phyloP scores from a whole-genome alignment of 2,329 filamentous ascomycete species.

The Alternaria tenuissima region DNA sequence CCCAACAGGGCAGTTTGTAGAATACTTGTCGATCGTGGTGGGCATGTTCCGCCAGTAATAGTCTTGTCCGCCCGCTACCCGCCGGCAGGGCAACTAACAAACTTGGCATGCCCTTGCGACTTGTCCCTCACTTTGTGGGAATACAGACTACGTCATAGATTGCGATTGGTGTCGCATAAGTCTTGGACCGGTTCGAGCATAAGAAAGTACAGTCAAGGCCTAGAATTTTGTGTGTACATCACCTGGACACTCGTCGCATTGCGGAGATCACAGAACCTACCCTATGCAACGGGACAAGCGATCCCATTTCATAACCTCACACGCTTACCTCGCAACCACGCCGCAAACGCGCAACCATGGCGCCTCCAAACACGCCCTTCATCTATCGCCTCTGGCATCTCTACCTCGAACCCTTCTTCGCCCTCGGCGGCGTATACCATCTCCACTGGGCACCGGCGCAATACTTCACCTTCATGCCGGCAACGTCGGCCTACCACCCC shows the following conservation, averaged over 20 bases:
- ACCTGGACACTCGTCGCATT: not conserved
- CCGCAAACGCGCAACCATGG: slow-evolving; percentile 19
- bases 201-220: not conserved
- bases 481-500: slow-evolving; percentile 53
- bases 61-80: not conserved
- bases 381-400: slow-evolving; percentile 79
- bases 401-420: slow-evolving; percentile 69
- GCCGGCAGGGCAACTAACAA: not conserved
- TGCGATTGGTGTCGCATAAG: not conserved
- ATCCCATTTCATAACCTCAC: not conserved
- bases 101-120: not conserved
- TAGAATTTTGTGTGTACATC: not conserved
- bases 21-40: slow-evolving; percentile 13
- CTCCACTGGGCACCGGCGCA: slow-evolving; percentile 58
- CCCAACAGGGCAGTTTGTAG: slow-evolving; percentile 14
- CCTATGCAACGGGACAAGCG: not conserved
- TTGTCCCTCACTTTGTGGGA: not conserved
- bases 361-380: slow-evolving; percentile 50
- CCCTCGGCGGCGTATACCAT: slow-evolving; percentile 62
- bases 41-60: slow-evolving; percentile 24
- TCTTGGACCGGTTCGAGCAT: not conserved
- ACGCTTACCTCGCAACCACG: not conserved
- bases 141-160: not conserved
- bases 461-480: slow-evolving; percentile 71
- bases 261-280: not conserved